Evolutionary conservation across 225 moss, liverwort and hornwort species (phyloP).

Genomic region (Asterella californica): DNA sequence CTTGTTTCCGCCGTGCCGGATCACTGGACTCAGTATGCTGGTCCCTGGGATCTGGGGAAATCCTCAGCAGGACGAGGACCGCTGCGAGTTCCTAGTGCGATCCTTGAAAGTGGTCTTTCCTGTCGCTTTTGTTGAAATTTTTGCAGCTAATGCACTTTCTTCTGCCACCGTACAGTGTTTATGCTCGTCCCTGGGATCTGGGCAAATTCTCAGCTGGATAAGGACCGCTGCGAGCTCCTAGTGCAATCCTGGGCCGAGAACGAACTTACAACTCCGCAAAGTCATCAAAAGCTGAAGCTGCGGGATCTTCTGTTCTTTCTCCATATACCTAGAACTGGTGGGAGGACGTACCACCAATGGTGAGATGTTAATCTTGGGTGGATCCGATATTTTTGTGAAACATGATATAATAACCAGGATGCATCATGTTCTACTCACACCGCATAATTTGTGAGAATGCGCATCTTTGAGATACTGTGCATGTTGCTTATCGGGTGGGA

Average conservation of each 20-base stretch:
- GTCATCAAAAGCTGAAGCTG: conserved; percentile 23
- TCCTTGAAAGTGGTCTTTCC: neutral
- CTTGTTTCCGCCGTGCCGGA: too few species aligned
- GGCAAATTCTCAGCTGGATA: neutral
- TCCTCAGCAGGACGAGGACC: neutral
- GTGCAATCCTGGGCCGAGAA: conserved; percentile 40
- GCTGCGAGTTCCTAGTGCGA: conserved; percentile 21
- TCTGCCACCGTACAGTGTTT: conserved; percentile 5
- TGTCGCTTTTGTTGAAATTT: neutral
- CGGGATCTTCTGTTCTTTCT: conserved; percentile 47
- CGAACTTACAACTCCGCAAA: conserved; percentile 18
- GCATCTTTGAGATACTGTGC: too few species aligned
- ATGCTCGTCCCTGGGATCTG: conserved; percentile 1
- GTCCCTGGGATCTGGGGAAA: neutral
- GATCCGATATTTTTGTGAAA: too few species aligned
- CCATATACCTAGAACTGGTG: conserved; percentile 49
- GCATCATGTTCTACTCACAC: too few species aligned
- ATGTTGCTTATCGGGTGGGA: too few species aligned
- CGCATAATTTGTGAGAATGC: too few species aligned
- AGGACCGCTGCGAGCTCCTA: conserved; percentile 18
- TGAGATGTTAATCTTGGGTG: neutral
- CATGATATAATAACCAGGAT: too few species aligned
- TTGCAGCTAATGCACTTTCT: neutral
- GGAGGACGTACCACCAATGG: conserved; percentile 46
- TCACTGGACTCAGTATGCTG: too few species aligned